Conservation (phyloP, 495 filamentous ascomycete species). For the Aspergillus homomorphus region DNA sequence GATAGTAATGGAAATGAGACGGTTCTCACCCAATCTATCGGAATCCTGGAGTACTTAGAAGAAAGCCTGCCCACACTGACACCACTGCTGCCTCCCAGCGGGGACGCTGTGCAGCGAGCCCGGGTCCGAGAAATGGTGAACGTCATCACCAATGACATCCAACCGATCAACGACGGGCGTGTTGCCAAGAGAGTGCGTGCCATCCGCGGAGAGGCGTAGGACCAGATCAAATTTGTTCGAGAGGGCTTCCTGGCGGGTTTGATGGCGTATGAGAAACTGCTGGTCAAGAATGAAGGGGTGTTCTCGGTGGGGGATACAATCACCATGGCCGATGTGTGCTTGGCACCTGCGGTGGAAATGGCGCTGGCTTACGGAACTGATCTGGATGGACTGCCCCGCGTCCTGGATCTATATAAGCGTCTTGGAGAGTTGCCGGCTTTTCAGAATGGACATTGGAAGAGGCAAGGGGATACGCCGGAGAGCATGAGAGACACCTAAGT, state of each 20-base stretch:
- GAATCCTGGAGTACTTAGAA: background rate
- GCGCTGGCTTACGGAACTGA: background rate
- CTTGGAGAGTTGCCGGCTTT: background rate
- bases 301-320: background rate
- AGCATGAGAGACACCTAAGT: no score
- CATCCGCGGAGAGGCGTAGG: background rate
- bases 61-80: background rate
- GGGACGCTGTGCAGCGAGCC: background rate
- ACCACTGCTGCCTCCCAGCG: background rate
- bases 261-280: background rate
- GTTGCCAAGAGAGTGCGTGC: background rate
- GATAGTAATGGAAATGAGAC: background rate
- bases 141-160: conserved; percentile 2
- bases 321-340: background rate
- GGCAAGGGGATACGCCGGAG: conserved; percentile 4
- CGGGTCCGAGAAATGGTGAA: background rate
- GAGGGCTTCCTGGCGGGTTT: background rate
- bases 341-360: background rate
- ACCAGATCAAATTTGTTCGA: background rate
- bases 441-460: background rate
- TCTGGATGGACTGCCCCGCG: background rate
- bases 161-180: background rate
- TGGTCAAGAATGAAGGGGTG: background rate
- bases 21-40: background rate
- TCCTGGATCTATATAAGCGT: background rate